phyloP scores from a whole-genome alignment of 176 grass and related monocot species.

The Triticum urartu region DNA sequence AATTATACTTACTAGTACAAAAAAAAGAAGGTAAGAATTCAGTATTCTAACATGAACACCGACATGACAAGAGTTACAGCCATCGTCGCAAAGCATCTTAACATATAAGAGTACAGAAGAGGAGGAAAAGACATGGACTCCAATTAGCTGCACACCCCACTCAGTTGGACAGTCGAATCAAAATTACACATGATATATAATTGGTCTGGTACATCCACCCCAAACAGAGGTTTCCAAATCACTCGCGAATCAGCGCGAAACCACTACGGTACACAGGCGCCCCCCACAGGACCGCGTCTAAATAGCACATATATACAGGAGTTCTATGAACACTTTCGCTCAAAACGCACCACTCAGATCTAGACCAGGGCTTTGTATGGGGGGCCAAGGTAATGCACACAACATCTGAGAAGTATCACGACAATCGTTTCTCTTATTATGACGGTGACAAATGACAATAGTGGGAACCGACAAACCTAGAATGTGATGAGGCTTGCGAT shows the following conservation, averaged over 20 bases:
- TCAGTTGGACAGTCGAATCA: neutral
- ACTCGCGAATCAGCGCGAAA: conserved; percentile 23
- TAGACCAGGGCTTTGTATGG: neutral
- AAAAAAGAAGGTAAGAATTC: too few relatives aligned
- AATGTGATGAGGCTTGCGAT: conserved; percentile 80
- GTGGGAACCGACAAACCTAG: conserved; percentile 35
- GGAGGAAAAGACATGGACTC: too few relatives aligned
- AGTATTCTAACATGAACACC: too few relatives aligned
- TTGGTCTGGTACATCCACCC: neutral
- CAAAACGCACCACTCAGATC: neutral
- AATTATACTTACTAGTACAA: neutral
- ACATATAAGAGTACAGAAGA: too few relatives aligned
- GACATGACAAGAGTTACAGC: too few relatives aligned
- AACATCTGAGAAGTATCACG: neutral
- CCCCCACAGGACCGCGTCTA: conserved; percentile 13
- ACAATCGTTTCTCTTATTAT: conserved; percentile 22
- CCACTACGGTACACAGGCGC: neutral
- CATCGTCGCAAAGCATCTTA: too few relatives aligned
- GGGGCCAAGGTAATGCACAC: conserved; percentile 5
- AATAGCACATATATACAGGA: conserved; percentile 37
- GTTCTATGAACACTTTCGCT: conserved; percentile 32
- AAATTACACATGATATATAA: neutral
- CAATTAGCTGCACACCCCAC: too few relatives aligned
- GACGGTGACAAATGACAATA: neutral
- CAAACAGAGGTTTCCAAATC: conserved; percentile 12